These are phyloP conservation scores for Westerdykella ornata DNA, from an alignment of 2,329 filamentous ascomycete species.

Conservation along the genomic window DNA sequence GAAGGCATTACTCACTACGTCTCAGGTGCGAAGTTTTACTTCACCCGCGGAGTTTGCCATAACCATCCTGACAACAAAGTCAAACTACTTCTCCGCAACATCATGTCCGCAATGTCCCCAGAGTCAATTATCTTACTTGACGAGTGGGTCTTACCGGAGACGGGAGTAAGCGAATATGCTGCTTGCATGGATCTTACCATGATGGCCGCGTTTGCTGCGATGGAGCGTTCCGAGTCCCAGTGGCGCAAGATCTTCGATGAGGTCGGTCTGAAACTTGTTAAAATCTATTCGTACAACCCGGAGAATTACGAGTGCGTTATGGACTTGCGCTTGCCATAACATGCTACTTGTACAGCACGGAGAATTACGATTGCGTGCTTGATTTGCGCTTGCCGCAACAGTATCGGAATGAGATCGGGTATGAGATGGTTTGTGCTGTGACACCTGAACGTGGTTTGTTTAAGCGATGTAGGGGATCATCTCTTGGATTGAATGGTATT, in stretches of 20 bases:
- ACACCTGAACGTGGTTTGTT: too few relatives aligned
- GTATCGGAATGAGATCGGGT: too few relatives aligned
- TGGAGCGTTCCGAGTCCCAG: slow-evolving; percentile 33
- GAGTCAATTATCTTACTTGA: slow-evolving; percentile 40
- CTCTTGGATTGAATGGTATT: too few relatives aligned
- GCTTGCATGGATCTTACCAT: slow-evolving; percentile 36
- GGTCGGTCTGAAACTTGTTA: slow-evolving; percentile 4
- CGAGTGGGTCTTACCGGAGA: slow-evolving; percentile 40
- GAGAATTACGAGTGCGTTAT: too few relatives aligned
- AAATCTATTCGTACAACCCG: slow-evolving; percentile 1
- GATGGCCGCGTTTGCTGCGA: slow-evolving; percentile 30
- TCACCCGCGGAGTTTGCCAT: slow-evolving; percentile 37
- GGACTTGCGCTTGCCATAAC: too few relatives aligned
- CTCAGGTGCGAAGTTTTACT: slow-evolving; percentile 34
- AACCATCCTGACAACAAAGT: slow-evolving; percentile 35
- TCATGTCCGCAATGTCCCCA: slow-evolving; percentile 28
- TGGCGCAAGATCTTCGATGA: slow-evolving; percentile 26
- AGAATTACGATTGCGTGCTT: too few relatives aligned
- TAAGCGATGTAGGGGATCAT: too few relatives aligned
- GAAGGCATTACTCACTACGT: neutral
- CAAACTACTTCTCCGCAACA: slow-evolving; percentile 30
- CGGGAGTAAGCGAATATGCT: slow-evolving; percentile 26
- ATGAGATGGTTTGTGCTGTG: too few relatives aligned
- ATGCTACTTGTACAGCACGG: neutral
- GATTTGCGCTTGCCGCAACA: too few relatives aligned